phyloP scores from a whole-genome alignment of 2,329 filamentous ascomycete genomes.

The Arthrobotrys iridis region DNA sequence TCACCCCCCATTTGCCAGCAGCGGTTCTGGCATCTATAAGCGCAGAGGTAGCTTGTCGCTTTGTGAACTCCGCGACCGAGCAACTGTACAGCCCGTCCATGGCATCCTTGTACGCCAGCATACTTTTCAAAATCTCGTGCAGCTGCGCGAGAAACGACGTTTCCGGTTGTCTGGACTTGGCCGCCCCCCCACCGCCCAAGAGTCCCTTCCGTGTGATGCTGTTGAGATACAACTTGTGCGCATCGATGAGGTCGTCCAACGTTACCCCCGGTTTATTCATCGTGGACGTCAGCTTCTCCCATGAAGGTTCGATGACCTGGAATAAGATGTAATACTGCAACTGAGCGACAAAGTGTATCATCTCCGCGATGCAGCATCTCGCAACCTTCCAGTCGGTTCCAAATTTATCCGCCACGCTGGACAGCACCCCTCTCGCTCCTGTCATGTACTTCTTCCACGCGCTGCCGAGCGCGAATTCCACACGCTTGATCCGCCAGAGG shows the following conservation, averaged over 20 bases:
- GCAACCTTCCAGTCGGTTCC: slow-evolving; percentile 88
- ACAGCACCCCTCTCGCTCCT: slow-evolving; percentile 87
- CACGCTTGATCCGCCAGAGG: slow-evolving; percentile 95
- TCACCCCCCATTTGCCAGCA: slow-evolving; percentile 72
- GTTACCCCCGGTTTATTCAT: slow-evolving; percentile 87
- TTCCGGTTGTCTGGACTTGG: slow-evolving; percentile 68
- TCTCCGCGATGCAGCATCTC: slow-evolving; percentile 88
- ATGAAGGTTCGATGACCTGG: slow-evolving; percentile 95
- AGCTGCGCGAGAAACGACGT: slow-evolving; percentile 88
- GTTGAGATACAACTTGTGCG: slow-evolving; percentile 88
- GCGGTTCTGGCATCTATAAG: slow-evolving; percentile 74
- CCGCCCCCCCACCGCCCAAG: slow-evolving; percentile 68
- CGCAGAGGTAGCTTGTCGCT: slow-evolving; percentile 83
- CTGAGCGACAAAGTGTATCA: slow-evolving; percentile 98
- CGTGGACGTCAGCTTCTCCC: slow-evolving; percentile 86
- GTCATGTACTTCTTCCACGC: slow-evolving; percentile 98
- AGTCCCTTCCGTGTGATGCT: slow-evolving; percentile 96
- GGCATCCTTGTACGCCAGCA: slow-evolving; percentile 91
- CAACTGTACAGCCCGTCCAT: slow-evolving; percentile 95
- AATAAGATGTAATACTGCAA: slow-evolving; percentile 99
- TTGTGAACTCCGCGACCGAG: slow-evolving; percentile 92
- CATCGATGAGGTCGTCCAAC: slow-evolving; percentile 91
- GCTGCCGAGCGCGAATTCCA: slow-evolving; percentile 89
- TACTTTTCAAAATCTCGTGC: slow-evolving; percentile 88
- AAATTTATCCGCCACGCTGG: slow-evolving; percentile 76